phyloP scores from a whole-genome alignment of 805 yeast genomes.

The Yamadazyma paraphyllophila region DNA sequence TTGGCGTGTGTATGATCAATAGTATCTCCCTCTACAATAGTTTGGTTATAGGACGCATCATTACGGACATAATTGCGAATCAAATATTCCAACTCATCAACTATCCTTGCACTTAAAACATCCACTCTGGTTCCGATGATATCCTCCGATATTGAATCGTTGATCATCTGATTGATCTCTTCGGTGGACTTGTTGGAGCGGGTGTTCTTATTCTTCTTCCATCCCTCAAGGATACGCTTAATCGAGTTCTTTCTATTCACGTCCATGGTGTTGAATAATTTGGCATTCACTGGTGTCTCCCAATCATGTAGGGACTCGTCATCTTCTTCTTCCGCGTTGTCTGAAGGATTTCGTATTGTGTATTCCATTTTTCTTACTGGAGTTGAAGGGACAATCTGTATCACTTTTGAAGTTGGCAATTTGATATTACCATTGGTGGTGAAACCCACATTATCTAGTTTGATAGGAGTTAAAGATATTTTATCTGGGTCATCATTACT shows the following conservation, averaged over 20 bases:
- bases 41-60: constrained; percentile 17
- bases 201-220: constrained; percentile 33
- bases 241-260: constrained; percentile 32
- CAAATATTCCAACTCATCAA: constrained; percentile 63
- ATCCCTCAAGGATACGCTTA: constrained; percentile 39
- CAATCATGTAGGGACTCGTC: background rate
- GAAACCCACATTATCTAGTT: constrained; percentile 36
- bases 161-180: constrained; percentile 16
- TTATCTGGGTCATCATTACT: constrained; percentile 3
- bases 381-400: constrained; percentile 58
- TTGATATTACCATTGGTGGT: constrained; percentile 48
- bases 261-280: constrained; percentile 10
- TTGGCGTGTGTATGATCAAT: constrained; percentile 12
- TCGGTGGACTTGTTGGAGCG: constrained; percentile 15
- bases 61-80: constrained; percentile 42
- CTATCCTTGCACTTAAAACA: constrained; percentile 65
- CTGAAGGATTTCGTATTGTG: constrained; percentile 15
- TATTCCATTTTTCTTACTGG: constrained; percentile 63
- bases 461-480: constrained; percentile 11
- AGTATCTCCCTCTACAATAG: constrained; percentile 19
- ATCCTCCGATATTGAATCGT: constrained; percentile 17
- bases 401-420: constrained; percentile 49
- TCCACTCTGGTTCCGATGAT: constrained; percentile 47
- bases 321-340: background rate
- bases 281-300: constrained; percentile 10